Evolutionary conservation across 768 basidiomycete genomes (phyloP).

Genomic region (Auricularia heimuer): DNA sequence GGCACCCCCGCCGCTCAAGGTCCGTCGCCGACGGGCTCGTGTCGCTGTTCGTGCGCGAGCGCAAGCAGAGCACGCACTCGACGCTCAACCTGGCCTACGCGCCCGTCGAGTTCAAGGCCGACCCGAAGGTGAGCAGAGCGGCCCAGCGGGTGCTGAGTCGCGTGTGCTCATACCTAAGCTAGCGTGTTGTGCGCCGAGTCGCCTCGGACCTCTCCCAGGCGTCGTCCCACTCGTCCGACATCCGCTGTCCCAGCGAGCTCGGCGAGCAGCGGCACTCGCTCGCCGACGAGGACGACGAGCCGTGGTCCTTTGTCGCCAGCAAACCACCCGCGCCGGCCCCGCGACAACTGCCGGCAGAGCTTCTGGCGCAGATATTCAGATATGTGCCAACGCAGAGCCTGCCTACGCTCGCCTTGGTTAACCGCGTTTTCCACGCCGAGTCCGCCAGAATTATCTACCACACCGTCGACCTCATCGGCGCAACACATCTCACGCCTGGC

Average conservation of each 20-base stretch:
- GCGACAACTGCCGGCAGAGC: background rate
- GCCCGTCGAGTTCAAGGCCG: constrained; percentile 1
- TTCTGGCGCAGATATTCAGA: background rate
- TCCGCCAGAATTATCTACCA: background rate
- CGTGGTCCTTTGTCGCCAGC: background rate
- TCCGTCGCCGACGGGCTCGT: background rate
- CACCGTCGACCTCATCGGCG: background rate
- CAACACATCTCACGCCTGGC: background rate
- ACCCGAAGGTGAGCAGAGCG: background rate
- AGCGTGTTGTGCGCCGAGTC: background rate
- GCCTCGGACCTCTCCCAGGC: background rate
- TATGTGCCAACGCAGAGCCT: background rate
- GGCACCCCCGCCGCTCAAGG: background rate
- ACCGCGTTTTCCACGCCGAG: constrained; percentile 1
- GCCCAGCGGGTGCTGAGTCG: background rate
- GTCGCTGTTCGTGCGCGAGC: background rate
- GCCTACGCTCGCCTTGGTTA: background rate
- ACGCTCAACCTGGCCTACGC: background rate
- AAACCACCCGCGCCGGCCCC: background rate
- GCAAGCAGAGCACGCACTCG: background rate
- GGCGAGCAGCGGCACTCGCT: background rate
- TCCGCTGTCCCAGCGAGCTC: constrained; percentile 1
- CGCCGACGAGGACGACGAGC: background rate
- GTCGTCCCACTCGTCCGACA: background rate
- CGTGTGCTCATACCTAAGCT: background rate